Evolutionary conservation across 257 asterid species (phyloP), one percentile per base, ranked within the genome.

Genomic region (Solanum rostratum): DNA sequence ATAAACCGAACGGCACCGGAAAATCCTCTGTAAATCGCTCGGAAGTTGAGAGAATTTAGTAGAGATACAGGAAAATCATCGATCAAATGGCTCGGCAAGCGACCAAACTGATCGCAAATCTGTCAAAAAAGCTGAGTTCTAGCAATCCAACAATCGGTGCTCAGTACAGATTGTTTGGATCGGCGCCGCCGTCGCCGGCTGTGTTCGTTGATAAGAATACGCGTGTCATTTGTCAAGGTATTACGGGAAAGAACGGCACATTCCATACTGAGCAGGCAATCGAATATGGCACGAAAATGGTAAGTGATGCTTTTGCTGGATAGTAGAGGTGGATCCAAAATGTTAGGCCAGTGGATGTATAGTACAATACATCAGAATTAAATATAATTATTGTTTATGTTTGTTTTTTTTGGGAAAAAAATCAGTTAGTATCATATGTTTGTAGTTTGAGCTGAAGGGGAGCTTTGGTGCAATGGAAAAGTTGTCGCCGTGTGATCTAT

Each of bases 181-280:
- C 98, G 37, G 91, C 97, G 39, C 95, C 97, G 16, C 95, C 97
- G 7, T 90, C 98, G 15, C 95, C 98, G 0, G 97, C 95, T 50
- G 98, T 94, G 7, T 96, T 96, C 84, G 98, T 96, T 24, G 98
- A 96, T 88, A 96, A 96, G 90, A 96, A 96, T 90, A 96, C 99
- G 41, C 94, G 99, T 83, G 97, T 94, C 87, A 92, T 96, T 74
- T 94, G 99, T 86, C 99, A 96, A 84, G 99, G 99, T 3, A 94
- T 96, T 91, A 96, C 98, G 60, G 99, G 99, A 1, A 96, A 96
- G 88, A 96, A 93, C 83, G 99, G 99, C 57, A 94, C 98, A 37
- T 94, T 96, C 70, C 99, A 96, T 86, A 93, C 99, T 1, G 99
- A 96, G 80, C 98, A 93, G 78, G 99, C 99, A 81, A 94, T 96